Evolutionary conservation across 2,329 filamentous ascomycete species (phyloP), one percentile per base, ranked within the genome.

Genomic region (Microsporum canis): DNA sequence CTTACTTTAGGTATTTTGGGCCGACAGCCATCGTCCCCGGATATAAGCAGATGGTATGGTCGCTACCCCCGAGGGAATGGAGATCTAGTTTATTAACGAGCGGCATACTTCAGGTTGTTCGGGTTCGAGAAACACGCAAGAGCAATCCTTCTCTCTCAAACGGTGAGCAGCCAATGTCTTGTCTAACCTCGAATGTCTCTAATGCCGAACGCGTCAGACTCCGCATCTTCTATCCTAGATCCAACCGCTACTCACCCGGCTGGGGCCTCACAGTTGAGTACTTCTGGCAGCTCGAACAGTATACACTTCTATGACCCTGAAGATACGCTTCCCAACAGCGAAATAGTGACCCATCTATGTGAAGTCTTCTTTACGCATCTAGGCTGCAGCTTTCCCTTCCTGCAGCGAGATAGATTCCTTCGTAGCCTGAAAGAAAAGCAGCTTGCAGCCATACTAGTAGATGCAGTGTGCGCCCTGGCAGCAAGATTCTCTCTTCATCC

Each of bases 1-100:
- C 90, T 0, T 96, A 94, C 71, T 95, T 95, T 68, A 81, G 91
- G 63, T 95, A 94, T 73, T 94, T 95, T 70, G 91, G 90, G 0
- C 89, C 89, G 0, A 95, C 91, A 0, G 91, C 90, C 64, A 95
- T 95, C 69, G 89, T 94, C 59, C 90, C 90, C 1, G 90, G 90
- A 27, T 95, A 91, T 76, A 95, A 95, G 73, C 89, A 95, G 72
- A 95, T 95, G 89, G 88, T 95, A 31, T 23, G 45, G 4, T 49
- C 23, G 17, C 14, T 1, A 36, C 14, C 39, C 39, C 4, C 14
- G 5, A 5, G 12, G 5, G 33, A 31, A 55, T 2, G 23, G 67
- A 55, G 51, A n/a, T 38, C n/a, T 5, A 51, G 5, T 33, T 34
- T 23, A 23, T 14, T 55, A 34, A 27, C 2, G 38, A 49, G 5